Evolutionary conservation across 73 alveolate species (phyloP).

Genomic region (Tetrahymena thermophila): DNA sequence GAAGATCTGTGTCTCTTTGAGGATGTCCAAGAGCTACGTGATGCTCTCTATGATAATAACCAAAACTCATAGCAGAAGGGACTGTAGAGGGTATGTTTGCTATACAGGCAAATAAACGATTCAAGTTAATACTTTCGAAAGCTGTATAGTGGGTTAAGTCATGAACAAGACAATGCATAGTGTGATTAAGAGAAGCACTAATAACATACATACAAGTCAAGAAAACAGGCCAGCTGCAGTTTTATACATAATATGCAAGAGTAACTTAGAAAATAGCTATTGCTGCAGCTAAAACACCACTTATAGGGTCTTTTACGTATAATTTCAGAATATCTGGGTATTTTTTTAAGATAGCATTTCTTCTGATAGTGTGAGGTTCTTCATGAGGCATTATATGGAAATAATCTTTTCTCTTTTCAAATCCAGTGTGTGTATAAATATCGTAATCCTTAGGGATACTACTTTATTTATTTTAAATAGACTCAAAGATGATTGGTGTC

Average conservation of each 20-base stretch:
- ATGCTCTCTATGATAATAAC: conserved; percentile 38
- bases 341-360: conserved; percentile 14
- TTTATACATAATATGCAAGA: background rate
- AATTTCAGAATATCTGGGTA: conserved; percentile 24
- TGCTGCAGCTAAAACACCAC: conserved; percentile 9
- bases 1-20: conserved; percentile 58
- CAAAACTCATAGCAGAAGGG: conserved; percentile 43
- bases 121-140: conserved; percentile 7
- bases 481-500: background rate
- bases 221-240: conserved; percentile 12
- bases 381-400: conserved; percentile 45
- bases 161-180: conserved; percentile 32
- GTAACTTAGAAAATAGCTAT: conserved; percentile 7
- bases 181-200: conserved; percentile 22
- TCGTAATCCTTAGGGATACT: background rate
- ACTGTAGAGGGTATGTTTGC: conserved; percentile 21
- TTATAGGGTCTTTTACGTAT: conserved; percentile 11
- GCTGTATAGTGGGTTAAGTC: conserved; percentile 30
- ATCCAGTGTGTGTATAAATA: background rate
- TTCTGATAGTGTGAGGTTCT: conserved; percentile 36
- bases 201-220: conserved; percentile 9
- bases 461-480: background rate
- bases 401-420: conserved; percentile 20
- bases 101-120: conserved; percentile 22
- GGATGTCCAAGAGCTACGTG: conserved; percentile 30